Evolutionary conservation across 306 rosid species (phyloP), one percentile per base, ranked within the genome.

Genomic region (Inga leiocalycina): DNA sequence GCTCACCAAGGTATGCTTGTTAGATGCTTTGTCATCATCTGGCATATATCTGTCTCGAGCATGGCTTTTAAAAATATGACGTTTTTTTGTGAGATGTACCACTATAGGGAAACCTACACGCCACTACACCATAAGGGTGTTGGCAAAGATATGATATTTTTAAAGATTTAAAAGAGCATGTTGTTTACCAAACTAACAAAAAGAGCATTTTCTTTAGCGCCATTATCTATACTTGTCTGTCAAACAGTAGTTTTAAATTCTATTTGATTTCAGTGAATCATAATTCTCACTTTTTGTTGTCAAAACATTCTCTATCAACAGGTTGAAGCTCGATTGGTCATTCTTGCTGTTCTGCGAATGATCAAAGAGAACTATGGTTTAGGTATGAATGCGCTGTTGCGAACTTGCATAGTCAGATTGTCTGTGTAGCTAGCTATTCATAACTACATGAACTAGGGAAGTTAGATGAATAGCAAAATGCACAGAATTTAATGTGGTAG

Each of bases 301-400:
- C 71, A 75, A 75, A 84, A 64, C 81, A 64, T 77, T 32, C 14
- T 84, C 67, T 84, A 48, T 70, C 78, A 70, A 86, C 91, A 96
- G 98, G 97, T 96, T 80, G 99, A 96, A 91, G 99, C 98, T 78
- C 97, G 97, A 68, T 88, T 96, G 79, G 94, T 94, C 37, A 87
- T 96, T 87, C 97, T 96, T 20, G 98, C 98, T 0, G 97, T 94
- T 86, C 92, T 94, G 80, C 89, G 93, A 72, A 92, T 96, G 99
- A 88, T 90, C 89, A 96, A 92, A 87, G 99, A 96, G 93, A 96
- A 90, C 80, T 90, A 90, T 78, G 51, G 65, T 16, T 80, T 67
- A 83, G 98, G 98, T 96, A 96, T 57, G 88, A 64, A 73, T 37
- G 64, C 48, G 65, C 17, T 71, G 7, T 81, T 48, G 48, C 65